phyloP scores from a whole-genome alignment of 257 asterid genomes.

The Nicotiana noctiflora region DNA sequence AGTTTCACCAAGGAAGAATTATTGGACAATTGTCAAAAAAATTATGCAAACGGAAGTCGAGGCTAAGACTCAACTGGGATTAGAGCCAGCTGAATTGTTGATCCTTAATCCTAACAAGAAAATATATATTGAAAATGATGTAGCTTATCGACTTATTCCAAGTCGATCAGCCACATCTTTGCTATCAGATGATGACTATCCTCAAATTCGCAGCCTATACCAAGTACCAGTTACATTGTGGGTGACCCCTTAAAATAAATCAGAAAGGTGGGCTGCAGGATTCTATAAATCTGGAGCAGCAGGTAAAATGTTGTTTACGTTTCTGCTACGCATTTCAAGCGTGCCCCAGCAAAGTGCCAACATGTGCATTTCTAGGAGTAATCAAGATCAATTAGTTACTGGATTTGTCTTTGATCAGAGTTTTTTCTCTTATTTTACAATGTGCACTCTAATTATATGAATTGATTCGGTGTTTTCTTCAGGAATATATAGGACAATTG shows the following conservation, averaged over 20 bases:
- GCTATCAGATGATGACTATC: too few relatives aligned
- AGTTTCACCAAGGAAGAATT: too few relatives aligned
- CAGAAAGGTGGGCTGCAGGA: conserved; percentile 73
- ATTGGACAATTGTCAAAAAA: too few relatives aligned
- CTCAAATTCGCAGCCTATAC: too few relatives aligned
- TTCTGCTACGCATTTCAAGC: neutral
- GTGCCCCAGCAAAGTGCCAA: neutral
- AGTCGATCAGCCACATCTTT: too few relatives aligned
- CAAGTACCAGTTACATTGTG: conserved; percentile 19
- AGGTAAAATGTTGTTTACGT: conserved; percentile 22
- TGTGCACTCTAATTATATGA: neutral
- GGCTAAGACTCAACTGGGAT: too few relatives aligned
- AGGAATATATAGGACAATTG: conserved; percentile 46
- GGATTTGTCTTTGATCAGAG: neutral
- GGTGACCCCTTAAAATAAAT: conserved; percentile 47
- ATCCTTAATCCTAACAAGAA: too few relatives aligned
- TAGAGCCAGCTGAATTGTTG: too few relatives aligned
- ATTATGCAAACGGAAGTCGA: too few relatives aligned
- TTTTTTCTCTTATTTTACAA: neutral
- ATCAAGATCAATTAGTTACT: neutral
- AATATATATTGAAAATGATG: too few relatives aligned
- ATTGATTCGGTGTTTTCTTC: conserved; percentile 6
- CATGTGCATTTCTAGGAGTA: neutral
- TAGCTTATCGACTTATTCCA: too few relatives aligned
- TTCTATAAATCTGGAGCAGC: conserved; percentile 45